Evolutionary conservation across 202 grass and related monocot species (phyloP).

Genomic region (Saccharum hybrid): DNA sequence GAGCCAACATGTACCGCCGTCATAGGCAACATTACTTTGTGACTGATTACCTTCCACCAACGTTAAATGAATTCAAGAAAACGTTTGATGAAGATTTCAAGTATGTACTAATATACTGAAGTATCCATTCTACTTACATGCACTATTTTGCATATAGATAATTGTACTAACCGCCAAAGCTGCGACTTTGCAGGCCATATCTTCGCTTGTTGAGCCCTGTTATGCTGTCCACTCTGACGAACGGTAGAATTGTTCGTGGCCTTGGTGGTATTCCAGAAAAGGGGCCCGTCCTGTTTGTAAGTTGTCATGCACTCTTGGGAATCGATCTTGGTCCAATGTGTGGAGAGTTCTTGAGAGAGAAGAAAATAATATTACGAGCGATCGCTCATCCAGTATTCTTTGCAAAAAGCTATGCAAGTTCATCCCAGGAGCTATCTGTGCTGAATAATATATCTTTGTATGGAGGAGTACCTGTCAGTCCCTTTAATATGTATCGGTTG

Average conservation of each 20-base stretch:
- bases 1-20: slow-evolving; percentile 64
- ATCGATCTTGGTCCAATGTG: slow-evolving; percentile 64
- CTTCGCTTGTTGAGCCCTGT: slow-evolving; percentile 59
- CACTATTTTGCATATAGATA: slow-evolving; percentile 1
- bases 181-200: slow-evolving; percentile 56
- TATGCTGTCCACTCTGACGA: slow-evolving; percentile 66
- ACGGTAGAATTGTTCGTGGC: slow-evolving; percentile 67
- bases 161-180: neutral
- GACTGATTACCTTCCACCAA: slow-evolving; percentile 72
- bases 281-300: slow-evolving; percentile 78
- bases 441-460: slow-evolving; percentile 56
- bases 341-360: slow-evolving; percentile 72
- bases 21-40: slow-evolving; percentile 57
- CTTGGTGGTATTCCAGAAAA: slow-evolving; percentile 70
- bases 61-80: slow-evolving; percentile 75
- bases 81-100: slow-evolving; percentile 58
- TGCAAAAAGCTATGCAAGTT: slow-evolving; percentile 41
- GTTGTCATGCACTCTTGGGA: slow-evolving; percentile 72
- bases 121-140: slow-evolving; percentile 2
- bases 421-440: slow-evolving; percentile 45
- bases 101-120: slow-evolving; percentile 40
- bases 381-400: slow-evolving; percentile 72
- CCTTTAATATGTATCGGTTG: slow-evolving; percentile 73
- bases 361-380: slow-evolving; percentile 57
- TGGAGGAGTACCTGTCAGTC: slow-evolving; percentile 67